Percentiles rank a stretch among this genome's conserved stretches.
Conservation (phyloP, 2,329 filamentous ascomycete species). For the Endocalyx cinctus region DNA sequence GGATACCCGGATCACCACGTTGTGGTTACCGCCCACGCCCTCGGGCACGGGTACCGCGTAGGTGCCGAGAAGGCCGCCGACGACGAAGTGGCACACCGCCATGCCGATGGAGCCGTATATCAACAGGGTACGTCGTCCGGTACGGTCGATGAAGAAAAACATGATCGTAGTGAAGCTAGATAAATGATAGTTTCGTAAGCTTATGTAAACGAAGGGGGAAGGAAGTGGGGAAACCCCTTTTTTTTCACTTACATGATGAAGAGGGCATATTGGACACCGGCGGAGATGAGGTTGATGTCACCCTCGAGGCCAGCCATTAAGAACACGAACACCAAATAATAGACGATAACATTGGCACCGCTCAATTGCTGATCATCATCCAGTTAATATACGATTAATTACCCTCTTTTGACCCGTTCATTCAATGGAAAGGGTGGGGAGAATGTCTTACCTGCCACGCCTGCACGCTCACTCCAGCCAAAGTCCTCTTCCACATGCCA, state of each 20-base stretch:
- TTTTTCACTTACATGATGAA: slow-evolving; percentile 39
- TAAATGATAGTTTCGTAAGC: slow-evolving; percentile 6
- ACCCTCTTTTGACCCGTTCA: too few relatives aligned
- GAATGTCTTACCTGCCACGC: slow-evolving; percentile 43
- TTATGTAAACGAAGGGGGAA: too few relatives aligned
- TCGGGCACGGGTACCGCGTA: slow-evolving; percentile 38
- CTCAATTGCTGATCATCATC: slow-evolving; percentile 41
- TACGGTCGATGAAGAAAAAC: slow-evolving; percentile 48
- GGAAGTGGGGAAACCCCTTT: too few relatives aligned
- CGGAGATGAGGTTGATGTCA: slow-evolving; percentile 49
- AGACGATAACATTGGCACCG: slow-evolving; percentile 50
- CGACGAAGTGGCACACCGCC: slow-evolving; percentile 55
- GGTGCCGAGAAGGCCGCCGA: slow-evolving; percentile 46
- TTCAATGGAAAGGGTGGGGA: slow-evolving; percentile 13
- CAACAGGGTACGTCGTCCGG: slow-evolving; percentile 60
- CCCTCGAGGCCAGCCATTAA: slow-evolving; percentile 52
- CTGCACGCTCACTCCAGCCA: slow-evolving; percentile 52
- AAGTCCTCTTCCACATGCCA: slow-evolving; percentile 55
- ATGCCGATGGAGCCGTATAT: slow-evolving; percentile 63
- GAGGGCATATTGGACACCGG: slow-evolving; percentile 51
- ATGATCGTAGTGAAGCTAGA: slow-evolving; percentile 39
- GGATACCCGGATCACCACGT: slow-evolving; percentile 47
- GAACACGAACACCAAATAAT: slow-evolving; percentile 59
- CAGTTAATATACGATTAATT: too few relatives aligned
- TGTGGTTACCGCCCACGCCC: slow-evolving; percentile 44